These are phyloP conservation scores for Eremothecium coryli DNA, from an alignment of 1,139 yeast genomes.

Conservation along the genomic window DNA sequence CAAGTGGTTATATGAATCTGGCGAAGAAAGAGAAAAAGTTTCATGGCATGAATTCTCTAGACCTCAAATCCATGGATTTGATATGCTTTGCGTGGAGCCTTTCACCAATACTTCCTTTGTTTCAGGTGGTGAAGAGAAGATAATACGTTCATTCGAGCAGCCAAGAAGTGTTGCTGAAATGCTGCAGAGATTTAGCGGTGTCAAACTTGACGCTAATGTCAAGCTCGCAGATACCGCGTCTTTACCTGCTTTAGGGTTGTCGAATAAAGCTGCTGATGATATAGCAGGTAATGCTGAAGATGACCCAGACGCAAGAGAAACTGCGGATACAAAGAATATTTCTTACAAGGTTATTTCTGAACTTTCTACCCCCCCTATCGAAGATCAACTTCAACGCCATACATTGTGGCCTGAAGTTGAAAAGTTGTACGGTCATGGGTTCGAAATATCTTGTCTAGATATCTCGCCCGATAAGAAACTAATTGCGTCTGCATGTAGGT, in stretches of 20 bases:
- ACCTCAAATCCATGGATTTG: constrained; percentile 98
- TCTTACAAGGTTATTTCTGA: constrained; percentile 35
- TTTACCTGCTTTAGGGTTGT: constrained; percentile 85
- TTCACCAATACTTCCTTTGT: constrained; percentile 58
- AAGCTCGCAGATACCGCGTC: constrained; percentile 62
- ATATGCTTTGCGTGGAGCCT: constrained; percentile 77
- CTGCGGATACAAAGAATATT: constrained; percentile 35
- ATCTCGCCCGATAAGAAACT: constrained; percentile 54
- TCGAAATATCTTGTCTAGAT: constrained; percentile 78
- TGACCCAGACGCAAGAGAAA: constrained; percentile 34
- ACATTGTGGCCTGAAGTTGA: constrained; percentile 94
- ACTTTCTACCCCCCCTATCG: constrained; percentile 61
- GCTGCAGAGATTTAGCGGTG: constrained; percentile 46
- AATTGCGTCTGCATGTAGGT: constrained; percentile 85
- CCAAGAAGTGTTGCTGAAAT: constrained; percentile 70
- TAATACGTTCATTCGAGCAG: constrained; percentile 78
- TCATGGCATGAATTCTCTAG: constrained; percentile 90
- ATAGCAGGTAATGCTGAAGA: constrained; percentile 34
- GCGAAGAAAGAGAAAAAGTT: constrained; percentile 21
- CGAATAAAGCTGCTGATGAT: constrained; percentile 72
- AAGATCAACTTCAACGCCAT: constrained; percentile 82
- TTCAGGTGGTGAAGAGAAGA: constrained; percentile 95
- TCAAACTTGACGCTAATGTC: constrained; percentile 26
- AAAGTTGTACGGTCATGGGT: constrained; percentile 94
- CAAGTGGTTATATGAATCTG: constrained; percentile 40